Percentiles rank a stretch among this genome's conserved stretches.
These are phyloP conservation scores for Paracamarosporium sp. DNA, from an alignment of 2,329 filamentous ascomycete genomes.

Conservation along the genomic window DNA sequence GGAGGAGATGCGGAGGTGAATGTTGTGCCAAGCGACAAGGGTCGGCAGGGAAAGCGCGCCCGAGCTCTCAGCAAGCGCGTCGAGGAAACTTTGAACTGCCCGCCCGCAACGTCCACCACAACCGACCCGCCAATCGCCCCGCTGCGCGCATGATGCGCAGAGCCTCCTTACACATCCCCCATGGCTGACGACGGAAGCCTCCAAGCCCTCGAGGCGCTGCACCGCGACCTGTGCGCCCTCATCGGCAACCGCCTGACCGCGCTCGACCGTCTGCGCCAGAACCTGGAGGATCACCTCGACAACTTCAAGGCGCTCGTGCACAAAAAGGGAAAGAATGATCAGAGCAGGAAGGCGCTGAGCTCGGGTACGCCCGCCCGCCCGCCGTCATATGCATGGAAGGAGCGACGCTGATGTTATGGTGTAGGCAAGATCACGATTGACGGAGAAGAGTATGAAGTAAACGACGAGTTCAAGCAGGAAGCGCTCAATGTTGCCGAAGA, in stretches of 20 bases:
- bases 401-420: constrained; percentile 18
- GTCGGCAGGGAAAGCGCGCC: constrained; percentile 24
- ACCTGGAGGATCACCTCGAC: constrained; percentile 70
- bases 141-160: constrained; percentile 40
- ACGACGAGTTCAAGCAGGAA: constrained; percentile 85
- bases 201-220: constrained; percentile 80
- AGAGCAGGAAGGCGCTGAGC: constrained; percentile 72
- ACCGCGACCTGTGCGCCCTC: constrained; percentile 81
- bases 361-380: constrained; percentile 22
- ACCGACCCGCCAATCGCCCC: constrained; percentile 1
- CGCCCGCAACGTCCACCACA: not conserved
- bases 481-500: constrained; percentile 84
- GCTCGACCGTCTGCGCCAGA: constrained; percentile 70
- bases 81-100: constrained; percentile 30
- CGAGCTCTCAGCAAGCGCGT: constrained; percentile 33
- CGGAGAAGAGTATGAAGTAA: constrained; percentile 78
- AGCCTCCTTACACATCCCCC: constrained; percentile 23
- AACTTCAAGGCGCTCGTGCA: constrained; percentile 76
- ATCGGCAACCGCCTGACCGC: constrained; percentile 74
- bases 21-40: constrained; percentile 13
- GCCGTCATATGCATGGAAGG: not conserved
- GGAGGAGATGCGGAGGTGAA: constrained; percentile 27
- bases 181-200: constrained; percentile 80
- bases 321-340: constrained; percentile 75
- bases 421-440: constrained; percentile 77